Evolutionary conservation across 345 rosid species (phyloP), one percentile per base, ranked within the genome.

Genomic region (Excoecaria cochinchinensis): DNA sequence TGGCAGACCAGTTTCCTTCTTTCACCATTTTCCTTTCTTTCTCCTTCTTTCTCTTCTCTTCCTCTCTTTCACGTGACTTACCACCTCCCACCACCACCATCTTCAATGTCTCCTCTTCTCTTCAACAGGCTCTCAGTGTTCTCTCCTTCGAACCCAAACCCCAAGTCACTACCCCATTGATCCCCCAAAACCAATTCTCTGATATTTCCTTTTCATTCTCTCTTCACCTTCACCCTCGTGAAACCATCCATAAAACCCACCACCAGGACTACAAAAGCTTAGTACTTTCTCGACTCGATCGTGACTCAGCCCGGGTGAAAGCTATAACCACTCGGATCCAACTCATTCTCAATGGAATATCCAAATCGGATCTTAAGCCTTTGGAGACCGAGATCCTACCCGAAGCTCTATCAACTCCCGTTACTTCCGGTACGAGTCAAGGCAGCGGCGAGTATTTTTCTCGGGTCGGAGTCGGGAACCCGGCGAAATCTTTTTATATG

Each of bases 381-480:
- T 63, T 84, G 19, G 42, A 70, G 19, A 74, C 84, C 52, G 82
- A 80, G 50, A 78, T 77, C 84, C 81, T 58, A 5, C 77, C 93
- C 9, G 83, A 90, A 80, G 92, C 79, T 10, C 64, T 95, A 40
- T 75, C 88, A 3, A 87, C 94, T 9, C 97, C 97, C 4, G 82
- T 95, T 53, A 78, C 86, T 42, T 92, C 99, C 69, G 99, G 99
- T 9, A 60, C 71, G 3, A 77, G 88, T 61, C 94, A 92, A 69
- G 99, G 99, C 13, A 92, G 97, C 84, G 97, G 97, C 3, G 99
- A 95, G 89, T 95, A 95, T 81, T 95, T 95, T 85, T 81, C 97
- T 0, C 85, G 91, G 22, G 58, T 95, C 76, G 97, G 97, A 3
- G 80, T 95, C 59, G 99, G 99, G 19, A 84, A 68, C 57, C 99